phyloP scores from a whole-genome alignment of 371 early-diverging fungal species.

The Rhizopus sp. region DNA sequence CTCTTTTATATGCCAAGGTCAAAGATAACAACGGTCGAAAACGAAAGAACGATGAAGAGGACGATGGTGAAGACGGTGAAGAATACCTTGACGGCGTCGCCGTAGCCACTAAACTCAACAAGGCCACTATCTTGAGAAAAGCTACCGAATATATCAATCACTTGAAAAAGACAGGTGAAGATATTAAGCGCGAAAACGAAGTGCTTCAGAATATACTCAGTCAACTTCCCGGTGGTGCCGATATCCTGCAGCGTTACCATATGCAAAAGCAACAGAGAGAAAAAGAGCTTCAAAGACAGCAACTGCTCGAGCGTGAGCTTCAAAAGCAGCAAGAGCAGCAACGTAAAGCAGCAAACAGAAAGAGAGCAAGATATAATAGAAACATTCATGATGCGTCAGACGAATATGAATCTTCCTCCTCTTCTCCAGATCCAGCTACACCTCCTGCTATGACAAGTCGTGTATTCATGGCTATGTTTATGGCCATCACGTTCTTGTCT shows the following conservation, averaged over 20 bases:
- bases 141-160: constrained; percentile 88
- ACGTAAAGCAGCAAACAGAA: constrained; percentile 31
- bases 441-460: constrained; percentile 37
- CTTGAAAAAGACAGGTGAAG: constrained; percentile 65
- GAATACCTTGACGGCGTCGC: constrained; percentile 69
- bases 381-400: constrained; percentile 12
- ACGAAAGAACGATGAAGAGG: constrained; percentile 50
- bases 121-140: constrained; percentile 87
- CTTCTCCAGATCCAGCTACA: constrained; percentile 31
- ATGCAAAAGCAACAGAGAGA: constrained; percentile 41
- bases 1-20: constrained; percentile 65
- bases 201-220: constrained; percentile 50
- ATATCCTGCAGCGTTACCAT: constrained; percentile 39
- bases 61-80: constrained; percentile 61
- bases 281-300: constrained; percentile 33
- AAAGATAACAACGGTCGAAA: constrained; percentile 37
- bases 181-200: constrained; percentile 55
- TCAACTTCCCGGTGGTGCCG: constrained; percentile 59
- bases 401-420: constrained; percentile 32
- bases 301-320: constrained; percentile 30
- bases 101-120: constrained; percentile 82
- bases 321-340: constrained; percentile 34
- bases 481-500: constrained; percentile 46
- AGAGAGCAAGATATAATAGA: constrained; percentile 13
- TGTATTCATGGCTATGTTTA: constrained; percentile 49